Percentiles rank a stretch among this genome's conserved stretches.
Conservation (phyloP, 2,329 filamentous ascomycete genomes). For the Torrubiellomyces zombiae region DNA sequence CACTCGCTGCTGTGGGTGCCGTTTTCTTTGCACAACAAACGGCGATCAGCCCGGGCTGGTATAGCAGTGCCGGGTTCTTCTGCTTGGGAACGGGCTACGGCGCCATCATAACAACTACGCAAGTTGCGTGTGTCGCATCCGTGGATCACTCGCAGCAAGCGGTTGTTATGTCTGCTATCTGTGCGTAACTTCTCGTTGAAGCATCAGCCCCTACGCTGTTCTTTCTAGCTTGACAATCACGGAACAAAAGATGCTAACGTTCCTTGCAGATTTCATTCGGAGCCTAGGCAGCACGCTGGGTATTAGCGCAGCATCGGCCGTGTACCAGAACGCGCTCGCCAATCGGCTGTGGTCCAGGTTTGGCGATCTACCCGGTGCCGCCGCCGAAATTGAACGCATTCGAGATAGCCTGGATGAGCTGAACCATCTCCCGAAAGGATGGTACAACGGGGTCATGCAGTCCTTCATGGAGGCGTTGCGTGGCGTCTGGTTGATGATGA, state of each 20-base stretch:
- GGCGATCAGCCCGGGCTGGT: conserved; percentile 32
- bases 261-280: conserved; percentile 18
- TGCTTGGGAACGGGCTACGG: conserved; percentile 58
- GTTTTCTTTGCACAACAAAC: conserved; percentile 10
- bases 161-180: conserved; percentile 1
- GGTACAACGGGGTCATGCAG: conserved; percentile 49
- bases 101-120: conserved; percentile 56
- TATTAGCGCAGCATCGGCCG: conserved; percentile 44
- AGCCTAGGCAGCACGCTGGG: conserved; percentile 30
- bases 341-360: conserved; percentile 48
- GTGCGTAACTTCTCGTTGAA: no score
- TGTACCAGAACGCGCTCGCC: conserved; percentile 71
- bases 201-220: no score
- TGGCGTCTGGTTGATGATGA: conserved; percentile 53
- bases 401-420: conserved; percentile 58
- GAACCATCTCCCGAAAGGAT: conserved; percentile 47
- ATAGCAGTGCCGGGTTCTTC: conserved; percentile 31
- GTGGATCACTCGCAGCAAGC: conserved; percentile 20
- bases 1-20: conserved; percentile 22
- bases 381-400: conserved; percentile 50
- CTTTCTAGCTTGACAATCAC: no score
- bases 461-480: conserved; percentile 62
- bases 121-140: conserved; percentile 57
- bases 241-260: conserved; percentile 1
- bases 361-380: conserved; percentile 45